Evolutionary conservation across 116 monocot genomes (phyloP), one percentile per base, ranked within the genome.

Genomic region (Iris pallida): DNA sequence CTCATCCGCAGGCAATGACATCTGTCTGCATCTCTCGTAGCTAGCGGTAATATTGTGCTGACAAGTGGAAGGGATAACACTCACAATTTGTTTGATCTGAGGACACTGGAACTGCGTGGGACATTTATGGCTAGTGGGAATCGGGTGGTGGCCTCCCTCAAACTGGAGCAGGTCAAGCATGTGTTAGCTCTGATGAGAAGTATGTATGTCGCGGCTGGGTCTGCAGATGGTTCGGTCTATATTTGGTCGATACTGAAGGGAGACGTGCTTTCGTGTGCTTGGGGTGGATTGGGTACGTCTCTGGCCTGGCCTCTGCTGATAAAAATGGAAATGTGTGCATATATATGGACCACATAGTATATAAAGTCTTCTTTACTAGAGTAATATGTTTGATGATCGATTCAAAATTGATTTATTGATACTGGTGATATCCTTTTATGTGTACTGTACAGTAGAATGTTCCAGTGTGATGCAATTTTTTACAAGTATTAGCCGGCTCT

Each of bases 131-230:
- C 80, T 5, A 81, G 11, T 42, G 81, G 85, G 30, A 90, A 72
- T 61, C 72, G 72, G 42, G 76, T 83, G 55, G 88, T n/a, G n/a
- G n/a, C n/a, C n/a, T n/a, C n/a, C 88, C 2, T 71, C 83, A 4
- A 90, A 82, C 73, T 90, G 95, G 86, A 88, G 95, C 76, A 71
- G 90, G 4, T 89, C 95, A n/a, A n/a, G n/a, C n/a, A 0, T 95
- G 95, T 53, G 71, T 95, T 3, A 91, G 95, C 59, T 51, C 86
- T 8, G 91, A 95, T 61, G 95, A 88, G 8, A 88, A 74, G 42
- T 86, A 59, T 54, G 42, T 86, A 59, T 54, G 79, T 84, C 56
- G 86, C 80, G 2, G 83, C 88, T 15, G 95, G 95, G 48, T 86
- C 95, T 4, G 71, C 82, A 4, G 88, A 95, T 78, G 91, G 95